Base-by-base conservation (phyloP, 495 filamentous ascomycete species). In the Penicillium subrubescens region DNA sequence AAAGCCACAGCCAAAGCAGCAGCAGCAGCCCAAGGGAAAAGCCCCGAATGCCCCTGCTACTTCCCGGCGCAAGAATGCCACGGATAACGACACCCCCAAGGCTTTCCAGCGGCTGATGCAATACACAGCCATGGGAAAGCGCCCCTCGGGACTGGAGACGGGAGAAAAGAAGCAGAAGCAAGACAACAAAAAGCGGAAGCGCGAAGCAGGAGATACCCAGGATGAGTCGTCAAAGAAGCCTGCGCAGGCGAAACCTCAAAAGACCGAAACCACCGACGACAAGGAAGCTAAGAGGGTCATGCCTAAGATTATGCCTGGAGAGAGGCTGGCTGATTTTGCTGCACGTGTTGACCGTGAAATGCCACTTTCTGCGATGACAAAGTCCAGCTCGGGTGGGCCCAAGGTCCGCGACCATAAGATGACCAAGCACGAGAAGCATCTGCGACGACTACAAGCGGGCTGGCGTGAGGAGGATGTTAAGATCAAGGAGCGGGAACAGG, bases 291-390 rank as follows among this genome's bases (percentile, higher is more conserved):
- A 66, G 43, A 35, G 62, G 21, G 72, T 77, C 8, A 65, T 85
- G 2, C 90, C 86, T 6, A 91, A 83, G 53, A 97, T 99, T 56
- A 80, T 86, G 12, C 92, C 93, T 0, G 90, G 91, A 21, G 95
- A 99, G 76, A 83, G 84, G 29, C 80, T 99, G 62, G 87, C 87
- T 2, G 91, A 95, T 60, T 99, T 96, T 73, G 79, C 86, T 3
- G 89, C 91, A 43, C 88, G 95, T 7, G 95, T 99, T 8, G 89
- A 98, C 70, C 90, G 91, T 31, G 89, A 91, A 2, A 77, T 99
- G 25, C 95, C 95, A 0, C 73, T 99, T 11, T 77, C 86, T 19
- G 84, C 82, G 0, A 77, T 91, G 64, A 85, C 89, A 21, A 76
- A 77, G 29, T 71, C 71, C 0, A 60, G 73, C n/a, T 27, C 76